A percentile compares a stretch with the other conserved stretches of the same genome.
phyloP scores from a whole-genome alignment of 768 basidiomycete species.

The Atractiella rhizophila region DNA sequence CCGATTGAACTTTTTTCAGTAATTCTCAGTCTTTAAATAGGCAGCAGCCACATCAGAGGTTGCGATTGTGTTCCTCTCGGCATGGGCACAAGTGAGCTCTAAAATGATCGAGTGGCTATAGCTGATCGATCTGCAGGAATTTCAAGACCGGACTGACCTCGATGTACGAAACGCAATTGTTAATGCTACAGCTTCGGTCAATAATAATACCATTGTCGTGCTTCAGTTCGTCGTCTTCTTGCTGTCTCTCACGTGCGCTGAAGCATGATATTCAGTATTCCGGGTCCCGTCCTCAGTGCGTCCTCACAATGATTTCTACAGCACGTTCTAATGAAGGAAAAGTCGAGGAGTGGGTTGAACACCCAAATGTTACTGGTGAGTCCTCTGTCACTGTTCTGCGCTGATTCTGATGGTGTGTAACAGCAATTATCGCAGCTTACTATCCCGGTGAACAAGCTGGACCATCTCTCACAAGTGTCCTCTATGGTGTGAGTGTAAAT shows the following conservation, averaged over 20 bases:
- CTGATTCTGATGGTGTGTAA: too few species aligned
- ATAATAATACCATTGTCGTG: slow-evolving; percentile 7
- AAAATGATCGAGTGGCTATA: slow-evolving; percentile 4
- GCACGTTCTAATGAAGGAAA: too few species aligned
- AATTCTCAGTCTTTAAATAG: too few species aligned
- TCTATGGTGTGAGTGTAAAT: slow-evolving; percentile 17
- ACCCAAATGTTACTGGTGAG: slow-evolving; percentile 22
- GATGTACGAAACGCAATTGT: too few species aligned
- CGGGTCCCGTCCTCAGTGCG: too few species aligned
- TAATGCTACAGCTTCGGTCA: slow-evolving; percentile 1
- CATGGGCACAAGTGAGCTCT: slow-evolving; percentile 2
- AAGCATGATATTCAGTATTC: too few species aligned
- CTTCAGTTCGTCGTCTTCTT: slow-evolving; percentile 3
- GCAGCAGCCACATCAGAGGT: slow-evolving; percentile 2
- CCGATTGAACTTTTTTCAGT: too few species aligned
- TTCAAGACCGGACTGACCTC: too few species aligned
- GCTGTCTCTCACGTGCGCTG: background rate
- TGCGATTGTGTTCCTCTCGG: slow-evolving; percentile 3
- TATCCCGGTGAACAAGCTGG: slow-evolving; percentile 11
- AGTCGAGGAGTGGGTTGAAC: slow-evolving; percentile 7
- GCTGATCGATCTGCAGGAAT: too few species aligned
- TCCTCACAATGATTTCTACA: background rate
- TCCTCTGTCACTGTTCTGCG: too few species aligned
- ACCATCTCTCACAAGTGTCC: too few species aligned
- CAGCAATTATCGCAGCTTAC: background rate